A percentile compares a stretch with the other conserved stretches of the same genome.
phyloP scores from a whole-genome alignment of 31 red algal genomes.

The Odonthalia washingtoniensis region DNA sequence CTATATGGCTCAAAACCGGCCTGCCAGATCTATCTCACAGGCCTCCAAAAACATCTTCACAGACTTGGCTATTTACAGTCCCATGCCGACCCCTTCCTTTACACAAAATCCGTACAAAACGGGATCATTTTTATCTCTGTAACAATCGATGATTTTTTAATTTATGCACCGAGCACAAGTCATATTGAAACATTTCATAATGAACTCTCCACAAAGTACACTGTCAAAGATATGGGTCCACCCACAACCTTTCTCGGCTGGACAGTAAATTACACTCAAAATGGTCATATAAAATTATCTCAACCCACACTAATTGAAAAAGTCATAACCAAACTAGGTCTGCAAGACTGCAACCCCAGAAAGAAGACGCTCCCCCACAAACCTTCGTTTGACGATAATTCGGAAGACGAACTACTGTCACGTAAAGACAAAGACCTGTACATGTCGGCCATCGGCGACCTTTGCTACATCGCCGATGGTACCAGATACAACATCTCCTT shows the following conservation, averaged over 20 bases:
- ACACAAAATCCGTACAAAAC: background rate
- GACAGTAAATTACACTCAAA: background rate
- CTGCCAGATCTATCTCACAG: background rate
- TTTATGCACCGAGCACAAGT: background rate
- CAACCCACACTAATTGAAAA: no score
- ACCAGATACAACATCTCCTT: no score
- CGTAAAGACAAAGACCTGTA: background rate
- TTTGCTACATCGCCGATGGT: slow-evolving; percentile 10
- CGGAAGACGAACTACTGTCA: background rate
- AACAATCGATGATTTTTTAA: slow-evolving; percentile 28
- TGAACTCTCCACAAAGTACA: background rate
- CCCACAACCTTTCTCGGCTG: background rate
- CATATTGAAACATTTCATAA: background rate
- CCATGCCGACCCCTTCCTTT: background rate
- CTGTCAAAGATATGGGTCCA: background rate
- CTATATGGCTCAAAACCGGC: slow-evolving; percentile 15
- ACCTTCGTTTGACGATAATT: background rate
- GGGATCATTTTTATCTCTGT: background rate
- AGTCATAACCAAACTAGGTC: background rate
- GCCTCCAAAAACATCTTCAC: background rate
- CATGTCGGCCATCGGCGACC: background rate
- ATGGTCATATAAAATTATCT: background rate
- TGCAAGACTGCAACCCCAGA: background rate
- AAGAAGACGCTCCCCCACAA: background rate
- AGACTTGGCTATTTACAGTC: slow-evolving; percentile 1